Base-by-base conservation (phyloP, 805 yeast genomes). In the Deakozyma indianensis region DNA sequence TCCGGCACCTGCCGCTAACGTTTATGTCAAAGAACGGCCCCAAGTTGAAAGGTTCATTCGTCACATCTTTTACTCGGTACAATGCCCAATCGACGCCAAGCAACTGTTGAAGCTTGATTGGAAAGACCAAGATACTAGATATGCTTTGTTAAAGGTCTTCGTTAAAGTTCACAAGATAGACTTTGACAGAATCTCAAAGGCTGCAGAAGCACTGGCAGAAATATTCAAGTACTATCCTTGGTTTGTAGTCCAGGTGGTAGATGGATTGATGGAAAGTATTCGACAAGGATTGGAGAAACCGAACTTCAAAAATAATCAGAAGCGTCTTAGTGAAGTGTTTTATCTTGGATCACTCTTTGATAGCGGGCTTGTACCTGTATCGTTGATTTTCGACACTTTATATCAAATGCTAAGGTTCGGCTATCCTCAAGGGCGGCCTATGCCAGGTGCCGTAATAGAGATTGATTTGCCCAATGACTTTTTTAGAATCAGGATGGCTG, bases 401-500 rank as follows among this genome's bases (percentile, higher is more conserved):
- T 80, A 70, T 60, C 68, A 69, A 48, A 68, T 83, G 4, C 48
- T 84, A 2, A 74, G 79, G 38, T 74, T 65, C 58, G 95, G 94
- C 0, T 80, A 83, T 64, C 70, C 72, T 0, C 66, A 69, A 47
- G 75, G 75, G 45, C 70, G 70, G 43, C 88, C 94, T 1, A 60
- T 56, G 7, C 70, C 71, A 4, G 66, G 63, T 21, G 51, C 47
- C 3, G 35, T 56, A 2, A 64, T 68, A 24, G 71, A 63, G 16
- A 44, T 71, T n/a, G 96, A 87, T 61, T 63, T 63, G 11, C 78
- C 80, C 0, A 73, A 77, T 52, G 78, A 83, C 53, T 83, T 78
- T 56, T 84, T 85, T 60, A 69, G 95, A 47, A 65, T 85, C 29
- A 77, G 76, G 35, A 61, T 87, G 56, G 60, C 74, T 18, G 56